Conservation (phyloP, 2,329 filamentous ascomycete genomes). For the Curvularia verruculosa region DNA sequence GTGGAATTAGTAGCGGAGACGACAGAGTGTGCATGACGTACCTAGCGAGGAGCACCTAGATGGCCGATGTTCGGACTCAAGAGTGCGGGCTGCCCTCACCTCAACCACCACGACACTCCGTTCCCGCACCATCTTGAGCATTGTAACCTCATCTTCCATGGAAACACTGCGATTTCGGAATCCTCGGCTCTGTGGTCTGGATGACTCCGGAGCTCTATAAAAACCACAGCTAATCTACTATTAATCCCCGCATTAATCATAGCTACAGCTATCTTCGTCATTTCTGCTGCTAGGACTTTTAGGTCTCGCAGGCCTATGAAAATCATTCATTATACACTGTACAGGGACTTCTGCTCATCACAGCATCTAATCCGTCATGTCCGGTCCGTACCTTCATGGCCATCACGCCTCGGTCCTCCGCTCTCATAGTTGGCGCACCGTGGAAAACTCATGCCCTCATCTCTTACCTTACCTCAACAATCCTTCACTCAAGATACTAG, state of each 20-base stretch:
- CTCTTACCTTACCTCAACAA: slow-evolving; percentile 42
- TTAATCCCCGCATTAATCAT: slow-evolving; percentile 10
- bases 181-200: neutral
- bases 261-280: neutral
- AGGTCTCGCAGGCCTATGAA: neutral
- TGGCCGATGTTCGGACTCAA: slow-evolving; percentile 16
- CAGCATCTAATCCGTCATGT: slow-evolving; percentile 2
- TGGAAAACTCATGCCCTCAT: slow-evolving; percentile 52
- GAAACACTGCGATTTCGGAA: slow-evolving; percentile 1
- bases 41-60: slow-evolving; percentile 10
- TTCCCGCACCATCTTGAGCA: neutral
- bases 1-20: neutral
- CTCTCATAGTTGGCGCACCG: slow-evolving; percentile 55
- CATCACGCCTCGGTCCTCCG: slow-evolving; percentile 50
- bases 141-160: neutral
- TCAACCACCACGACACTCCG: neutral
- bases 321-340: neutral
- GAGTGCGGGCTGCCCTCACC: neutral
- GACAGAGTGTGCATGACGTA: slow-evolving; percentile 5
- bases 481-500: slow-evolving; percentile 49
- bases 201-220: neutral
- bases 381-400: slow-evolving; percentile 49
- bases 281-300: neutral
- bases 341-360: neutral
- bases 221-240: slow-evolving; percentile 1